phyloP scores from a whole-genome alignment of 2,329 filamentous ascomycete genomes.

The Metarhizium humberi region DNA sequence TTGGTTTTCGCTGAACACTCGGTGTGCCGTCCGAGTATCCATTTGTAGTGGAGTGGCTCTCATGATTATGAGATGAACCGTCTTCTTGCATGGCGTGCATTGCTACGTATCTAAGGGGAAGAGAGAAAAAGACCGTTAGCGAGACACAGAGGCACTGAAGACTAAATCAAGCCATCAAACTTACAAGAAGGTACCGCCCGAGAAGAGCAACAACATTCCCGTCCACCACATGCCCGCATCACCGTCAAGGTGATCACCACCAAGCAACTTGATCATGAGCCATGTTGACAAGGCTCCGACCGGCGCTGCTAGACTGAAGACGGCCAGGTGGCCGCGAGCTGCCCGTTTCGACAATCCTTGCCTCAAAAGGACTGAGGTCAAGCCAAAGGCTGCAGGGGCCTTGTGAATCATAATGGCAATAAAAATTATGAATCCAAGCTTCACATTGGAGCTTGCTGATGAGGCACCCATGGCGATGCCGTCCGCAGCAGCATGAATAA shows the following conservation, averaged over 20 bases:
- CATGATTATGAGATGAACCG: conserved; percentile 37
- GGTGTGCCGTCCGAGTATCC: conserved; percentile 42
- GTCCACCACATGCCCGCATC: conserved; percentile 75
- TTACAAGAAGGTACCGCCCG: conserved; percentile 89
- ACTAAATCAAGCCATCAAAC: conserved; percentile 19
- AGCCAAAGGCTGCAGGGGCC: conserved; percentile 86
- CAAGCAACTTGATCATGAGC: conserved; percentile 65
- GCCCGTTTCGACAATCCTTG: conserved; percentile 84
- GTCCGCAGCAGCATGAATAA: conserved; percentile 91
- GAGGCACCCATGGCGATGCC: conserved; percentile 94
- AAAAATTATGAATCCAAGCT: conserved; percentile 85
- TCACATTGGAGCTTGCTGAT: conserved; percentile 61
- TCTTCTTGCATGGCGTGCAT: conserved; percentile 97
- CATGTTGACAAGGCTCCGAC: conserved; percentile 79
- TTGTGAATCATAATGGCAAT: conserved; percentile 97
- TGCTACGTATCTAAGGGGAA: conserved; percentile 68
- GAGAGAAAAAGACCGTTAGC: background rate
- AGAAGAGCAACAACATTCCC: conserved; percentile 88
- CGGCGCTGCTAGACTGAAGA: conserved; percentile 88
- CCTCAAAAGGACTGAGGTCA: conserved; percentile 83
- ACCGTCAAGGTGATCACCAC: conserved; percentile 48
- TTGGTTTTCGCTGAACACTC: conserved; percentile 38
- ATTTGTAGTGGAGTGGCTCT: conserved; percentile 39
- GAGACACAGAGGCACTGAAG: background rate
- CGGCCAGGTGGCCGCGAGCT: conserved; percentile 72